Base-by-base conservation (phyloP, 2,329 filamentous ascomycete genomes). In the Cadophora sp. region DNA sequence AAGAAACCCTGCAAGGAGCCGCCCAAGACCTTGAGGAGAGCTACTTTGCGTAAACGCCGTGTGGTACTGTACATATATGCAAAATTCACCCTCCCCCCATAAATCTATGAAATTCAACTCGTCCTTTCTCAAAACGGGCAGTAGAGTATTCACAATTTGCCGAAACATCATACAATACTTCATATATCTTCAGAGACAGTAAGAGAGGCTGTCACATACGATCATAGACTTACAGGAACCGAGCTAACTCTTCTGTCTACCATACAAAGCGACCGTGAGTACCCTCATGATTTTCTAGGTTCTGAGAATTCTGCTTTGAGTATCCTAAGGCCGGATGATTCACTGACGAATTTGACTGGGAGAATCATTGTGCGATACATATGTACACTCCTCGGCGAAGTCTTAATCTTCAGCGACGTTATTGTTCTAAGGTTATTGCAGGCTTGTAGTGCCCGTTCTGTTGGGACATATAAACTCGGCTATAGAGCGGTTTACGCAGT, bases 151-250 rank as follows among this genome's bases (percentile, higher is more conserved):
- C 27, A 30, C 27, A 30, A 6, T n/a, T n/a, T 30, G 27, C 27
- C 27, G 27, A 30, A 3, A 30, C 27, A 30, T 30, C 27, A 30
- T 30, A 6, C 6, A 30, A 3, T 30, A 30, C 27, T 30, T 30
- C 27, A 30, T 30, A 30, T 30, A 30, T 30, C 1, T 30, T 30
- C 27, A 30, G 27, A 30, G 27, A 30, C 6, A 30, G 27, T 30
- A 30, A 30, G 3, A 30, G 27, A 20, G 51, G 24, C 30, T 50
- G 24, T 33, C 43, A 41, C 47, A 53, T 48, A 48, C 59, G 16
- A 62, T n/a, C 27, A 59, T 59, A 59, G 55, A 59, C 55, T 59
- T 33, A 18, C 9, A 33, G 43, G 55, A 5, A 59, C 18, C 43
- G 55, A 33, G 55, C 39, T 43, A 59, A 20, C 53, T 58, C 30